Conservation (phyloP, 2,329 filamentous ascomycete genomes). For the Myotisia sp. region DNA sequence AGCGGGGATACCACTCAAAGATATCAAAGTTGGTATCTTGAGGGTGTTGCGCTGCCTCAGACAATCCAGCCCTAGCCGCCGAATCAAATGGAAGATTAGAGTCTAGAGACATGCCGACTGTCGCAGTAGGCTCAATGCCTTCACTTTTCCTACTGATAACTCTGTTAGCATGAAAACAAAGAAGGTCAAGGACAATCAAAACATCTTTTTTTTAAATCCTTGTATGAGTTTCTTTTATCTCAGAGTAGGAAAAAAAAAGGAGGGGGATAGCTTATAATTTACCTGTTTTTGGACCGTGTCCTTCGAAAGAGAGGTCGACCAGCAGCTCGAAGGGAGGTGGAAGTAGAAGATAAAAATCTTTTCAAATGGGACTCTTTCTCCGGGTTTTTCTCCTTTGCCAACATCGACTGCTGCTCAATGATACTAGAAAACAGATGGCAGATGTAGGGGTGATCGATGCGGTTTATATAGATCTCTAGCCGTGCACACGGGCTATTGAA, state of each 20-base stretch:
- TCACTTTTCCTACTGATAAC: slow-evolving; percentile 2
- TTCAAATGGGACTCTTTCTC: slow-evolving; percentile 2
- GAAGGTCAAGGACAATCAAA: background rate
- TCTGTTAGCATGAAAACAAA: slow-evolving; percentile 4
- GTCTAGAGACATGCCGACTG: slow-evolving; percentile 8
- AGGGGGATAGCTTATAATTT: background rate
- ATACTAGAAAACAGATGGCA: too few species aligned
- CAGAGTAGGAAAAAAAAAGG: background rate
- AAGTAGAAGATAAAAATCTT: slow-evolving; percentile 2
- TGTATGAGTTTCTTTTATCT: background rate
- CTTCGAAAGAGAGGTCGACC: slow-evolving; percentile 5
- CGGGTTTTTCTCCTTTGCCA: background rate
- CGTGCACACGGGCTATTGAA: too few species aligned
- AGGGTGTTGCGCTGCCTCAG: slow-evolving; percentile 22
- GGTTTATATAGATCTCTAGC: too few species aligned
- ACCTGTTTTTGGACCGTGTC: slow-evolving; percentile 3
- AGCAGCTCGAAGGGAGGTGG: slow-evolving; percentile 4
- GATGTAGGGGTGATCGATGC: too few species aligned
- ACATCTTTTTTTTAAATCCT: background rate
- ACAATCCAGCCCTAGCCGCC: slow-evolving; percentile 24
- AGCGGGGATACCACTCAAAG: slow-evolving; percentile 83
- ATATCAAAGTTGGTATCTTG: slow-evolving; percentile 44
- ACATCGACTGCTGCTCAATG: too few species aligned
- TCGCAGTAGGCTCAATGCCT: background rate
- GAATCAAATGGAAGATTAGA: slow-evolving; percentile 21